Percentiles rank a stretch among this genome's conserved stretches.
Conservation (phyloP, 1,284 basidiomycete genomes). For the Mycosarcoma maydis region DNA sequence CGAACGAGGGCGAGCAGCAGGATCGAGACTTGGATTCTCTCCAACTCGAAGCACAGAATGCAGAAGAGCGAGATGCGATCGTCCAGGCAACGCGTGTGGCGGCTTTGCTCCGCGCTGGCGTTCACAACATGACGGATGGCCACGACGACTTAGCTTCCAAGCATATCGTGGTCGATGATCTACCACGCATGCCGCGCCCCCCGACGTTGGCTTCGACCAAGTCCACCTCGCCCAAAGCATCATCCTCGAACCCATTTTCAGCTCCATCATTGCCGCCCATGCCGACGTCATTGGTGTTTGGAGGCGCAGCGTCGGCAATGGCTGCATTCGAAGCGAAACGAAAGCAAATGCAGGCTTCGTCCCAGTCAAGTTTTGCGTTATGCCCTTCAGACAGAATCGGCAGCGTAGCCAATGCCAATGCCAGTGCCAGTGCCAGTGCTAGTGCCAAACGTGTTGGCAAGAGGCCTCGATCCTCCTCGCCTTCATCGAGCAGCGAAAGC, state of each 20-base stretch:
- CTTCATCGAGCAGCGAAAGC: slow-evolving; percentile 3
- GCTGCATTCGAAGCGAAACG: slow-evolving; percentile 35
- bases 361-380: no score
- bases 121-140: slow-evolving; percentile 7
- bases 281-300: background rate
- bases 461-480: background rate
- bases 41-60: slow-evolving; percentile 5
- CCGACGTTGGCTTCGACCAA: no score
- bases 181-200: slow-evolving; percentile 28
- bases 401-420: background rate
- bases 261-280: slow-evolving; percentile 13
- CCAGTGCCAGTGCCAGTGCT: no score
- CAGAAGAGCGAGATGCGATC: slow-evolving; percentile 13
- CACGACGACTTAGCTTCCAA: background rate
- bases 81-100: slow-evolving; percentile 19
- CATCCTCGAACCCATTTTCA: background rate
- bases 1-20: slow-evolving; percentile 1
- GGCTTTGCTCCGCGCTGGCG: slow-evolving; percentile 16
- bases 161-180: background rate
- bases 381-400: no score
- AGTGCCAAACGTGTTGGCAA: no score
- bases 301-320: slow-evolving; percentile 21
- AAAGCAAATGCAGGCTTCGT: slow-evolving; percentile 7
- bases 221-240: background rate
- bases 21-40: background rate